These are phyloP conservation scores for Microbotryum saponariae DNA, from an alignment of 1,284 basidiomycete genomes.

Conservation along the genomic window DNA sequence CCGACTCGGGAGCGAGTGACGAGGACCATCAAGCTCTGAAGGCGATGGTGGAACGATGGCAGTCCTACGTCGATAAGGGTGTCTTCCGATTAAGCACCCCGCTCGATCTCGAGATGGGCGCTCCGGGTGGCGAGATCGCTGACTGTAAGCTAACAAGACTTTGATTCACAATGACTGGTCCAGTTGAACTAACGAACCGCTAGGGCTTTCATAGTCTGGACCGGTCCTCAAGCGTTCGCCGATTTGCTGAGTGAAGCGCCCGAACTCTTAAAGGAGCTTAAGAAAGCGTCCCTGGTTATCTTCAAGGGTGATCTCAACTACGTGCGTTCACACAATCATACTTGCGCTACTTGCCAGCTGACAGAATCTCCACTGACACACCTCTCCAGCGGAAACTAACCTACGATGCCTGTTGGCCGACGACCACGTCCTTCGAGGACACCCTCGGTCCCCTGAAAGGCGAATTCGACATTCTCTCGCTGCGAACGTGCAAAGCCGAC, in stretches of 20 bases:
- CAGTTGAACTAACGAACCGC: slow-evolving; percentile 42
- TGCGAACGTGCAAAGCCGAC: slow-evolving; percentile 94
- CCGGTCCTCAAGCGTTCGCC: slow-evolving; percentile 72
- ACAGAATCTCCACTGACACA: not conserved
- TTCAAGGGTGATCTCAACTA: slow-evolving; percentile 96
- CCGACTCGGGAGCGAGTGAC: slow-evolving; percentile 37
- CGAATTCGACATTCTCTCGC: slow-evolving; percentile 67
- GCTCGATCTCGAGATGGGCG: slow-evolving; percentile 56
- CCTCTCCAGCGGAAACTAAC: slow-evolving; percentile 55
- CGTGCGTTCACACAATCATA: slow-evolving; percentile 47
- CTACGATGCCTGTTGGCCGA: slow-evolving; percentile 81
- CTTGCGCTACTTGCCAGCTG: not conserved
- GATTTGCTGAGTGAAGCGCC: slow-evolving; percentile 59
- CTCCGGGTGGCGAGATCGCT: slow-evolving; percentile 30
- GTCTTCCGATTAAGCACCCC: slow-evolving; percentile 68
- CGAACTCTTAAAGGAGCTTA: slow-evolving; percentile 54
- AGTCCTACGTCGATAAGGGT: slow-evolving; percentile 58
- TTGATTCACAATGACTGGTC: not conserved
- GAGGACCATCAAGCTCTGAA: slow-evolving; percentile 45
- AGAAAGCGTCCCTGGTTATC: slow-evolving; percentile 67
- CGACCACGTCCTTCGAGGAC: slow-evolving; percentile 65
- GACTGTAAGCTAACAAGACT: slow-evolving; percentile 26
- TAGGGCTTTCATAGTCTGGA: slow-evolving; percentile 58
- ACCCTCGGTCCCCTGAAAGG: slow-evolving; percentile 76
- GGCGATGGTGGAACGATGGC: slow-evolving; percentile 65